Evolutionary conservation across 148 eudicot genomes (phyloP).

Genomic region (Silene conica): DNA sequence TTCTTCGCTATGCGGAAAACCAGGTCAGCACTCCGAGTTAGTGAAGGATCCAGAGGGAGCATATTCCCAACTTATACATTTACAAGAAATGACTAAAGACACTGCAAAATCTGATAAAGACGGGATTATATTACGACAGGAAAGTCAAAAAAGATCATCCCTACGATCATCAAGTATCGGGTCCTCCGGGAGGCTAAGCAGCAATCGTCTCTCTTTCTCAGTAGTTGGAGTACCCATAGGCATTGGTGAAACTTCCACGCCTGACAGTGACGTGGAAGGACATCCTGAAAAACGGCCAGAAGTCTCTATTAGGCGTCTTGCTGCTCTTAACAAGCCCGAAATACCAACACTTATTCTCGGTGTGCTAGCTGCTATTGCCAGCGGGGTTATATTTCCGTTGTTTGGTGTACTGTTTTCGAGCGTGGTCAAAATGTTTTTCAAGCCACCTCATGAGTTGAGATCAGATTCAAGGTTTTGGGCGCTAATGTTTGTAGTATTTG

Average conservation of each 20-base stretch:
- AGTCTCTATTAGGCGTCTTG: slow-evolving; percentile 27
- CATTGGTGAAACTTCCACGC: slow-evolving; percentile 5
- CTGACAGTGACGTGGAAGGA: neutral
- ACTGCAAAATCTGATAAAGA: slow-evolving; percentile 14
- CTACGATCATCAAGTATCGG: slow-evolving; percentile 42
- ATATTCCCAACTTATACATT: slow-evolving; percentile 63
- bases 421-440: slow-evolving; percentile 26
- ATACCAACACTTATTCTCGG: slow-evolving; percentile 29
- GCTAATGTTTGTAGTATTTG: slow-evolving; percentile 28
- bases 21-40: slow-evolving; percentile 62
- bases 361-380: slow-evolving; percentile 23
- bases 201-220: slow-evolving; percentile 34
- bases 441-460: slow-evolving; percentile 28
- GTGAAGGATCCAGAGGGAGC: slow-evolving; percentile 76
- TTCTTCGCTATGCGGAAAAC: neutral
- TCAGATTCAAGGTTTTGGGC: slow-evolving; percentile 34
- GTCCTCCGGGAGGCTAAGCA: slow-evolving; percentile 42
- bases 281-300: slow-evolving; percentile 24
- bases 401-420: slow-evolving; percentile 30
- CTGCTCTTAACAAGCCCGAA: slow-evolving; percentile 35
- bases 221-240: slow-evolving; percentile 36
- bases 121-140: slow-evolving; percentile 29
- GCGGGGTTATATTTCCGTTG: slow-evolving; percentile 27
- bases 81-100: slow-evolving; percentile 51
- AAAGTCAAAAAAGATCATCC: slow-evolving; percentile 42